Conservation (phyloP, 257 asterid genomes). For the Solanum medicagineum region DNA sequence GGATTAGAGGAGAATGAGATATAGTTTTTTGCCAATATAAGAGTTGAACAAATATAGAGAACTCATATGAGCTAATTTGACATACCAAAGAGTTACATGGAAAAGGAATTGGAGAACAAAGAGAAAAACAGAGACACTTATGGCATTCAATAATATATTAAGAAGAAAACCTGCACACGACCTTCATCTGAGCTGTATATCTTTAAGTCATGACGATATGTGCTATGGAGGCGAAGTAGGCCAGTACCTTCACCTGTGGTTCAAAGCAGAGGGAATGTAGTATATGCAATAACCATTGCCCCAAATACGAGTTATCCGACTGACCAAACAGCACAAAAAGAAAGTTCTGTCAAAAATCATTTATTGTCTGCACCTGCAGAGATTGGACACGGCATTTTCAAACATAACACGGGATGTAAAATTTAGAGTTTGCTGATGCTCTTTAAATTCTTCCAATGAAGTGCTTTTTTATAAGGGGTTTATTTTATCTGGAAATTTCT, state of each 20-base stretch:
- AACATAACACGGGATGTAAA: not conserved
- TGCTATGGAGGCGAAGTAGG: slow-evolving; percentile 95
- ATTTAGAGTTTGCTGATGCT: not conserved
- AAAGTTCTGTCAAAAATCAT: not conserved
- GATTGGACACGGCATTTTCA: not conserved
- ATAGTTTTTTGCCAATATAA: not conserved
- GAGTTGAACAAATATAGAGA: not conserved
- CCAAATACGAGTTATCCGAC: not conserved
- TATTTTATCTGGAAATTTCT: not conserved
- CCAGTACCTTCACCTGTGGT: slow-evolving; percentile 95
- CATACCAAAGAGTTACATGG: not conserved
- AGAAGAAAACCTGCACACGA: slow-evolving; percentile 72
- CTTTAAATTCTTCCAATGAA: not conserved
- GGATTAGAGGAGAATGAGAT: not conserved
- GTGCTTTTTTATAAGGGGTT: not conserved
- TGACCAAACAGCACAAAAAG: not conserved
- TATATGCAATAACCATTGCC: not conserved
- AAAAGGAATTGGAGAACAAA: not conserved
- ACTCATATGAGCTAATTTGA: not conserved
- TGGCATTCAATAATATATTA: not conserved
- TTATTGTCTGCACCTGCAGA: not conserved
- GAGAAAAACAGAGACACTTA: not conserved
- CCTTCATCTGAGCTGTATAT: slow-evolving; percentile 99
- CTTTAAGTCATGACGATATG: slow-evolving; percentile 92
- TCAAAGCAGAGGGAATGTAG: not conserved